Evolutionary conservation across 306 rosid species (phyloP).

Genomic region (Begonia fuchsioides): DNA sequence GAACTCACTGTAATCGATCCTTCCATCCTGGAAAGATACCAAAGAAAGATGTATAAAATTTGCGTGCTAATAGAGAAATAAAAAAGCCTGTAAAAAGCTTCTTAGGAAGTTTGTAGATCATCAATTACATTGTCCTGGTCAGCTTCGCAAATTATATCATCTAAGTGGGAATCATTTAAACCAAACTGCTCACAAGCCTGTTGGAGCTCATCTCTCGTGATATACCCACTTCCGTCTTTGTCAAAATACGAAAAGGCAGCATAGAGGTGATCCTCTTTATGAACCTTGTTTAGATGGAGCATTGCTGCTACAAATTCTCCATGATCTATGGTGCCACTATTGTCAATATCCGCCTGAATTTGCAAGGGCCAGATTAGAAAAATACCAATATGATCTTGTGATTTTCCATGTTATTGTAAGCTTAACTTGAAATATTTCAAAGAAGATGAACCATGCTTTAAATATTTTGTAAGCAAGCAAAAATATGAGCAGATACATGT

Average conservation of each 20-base stretch:
- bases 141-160: conserved; percentile 65
- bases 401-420: too few relatives aligned
- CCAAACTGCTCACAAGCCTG: too few relatives aligned
- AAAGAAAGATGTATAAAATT: too few relatives aligned
- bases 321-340: conserved; percentile 93
- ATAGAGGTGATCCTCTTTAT: conserved; percentile 78
- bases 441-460: too few relatives aligned
- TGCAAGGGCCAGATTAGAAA: conserved; percentile 4
- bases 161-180: conserved; percentile 44
- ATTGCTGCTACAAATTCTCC: conserved; percentile 93
- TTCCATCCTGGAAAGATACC: conserved; percentile 68
- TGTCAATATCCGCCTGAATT: conserved; percentile 72
- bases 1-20: conserved; percentile 85
- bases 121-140: conserved; percentile 69
- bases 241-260: conserved; percentile 84
- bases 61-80: too few relatives aligned
- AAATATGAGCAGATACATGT: too few relatives aligned
- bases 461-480: too few relatives aligned
- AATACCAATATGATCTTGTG: not conserved
- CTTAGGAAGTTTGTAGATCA: conserved; percentile 2
- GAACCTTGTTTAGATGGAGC: too few relatives aligned
- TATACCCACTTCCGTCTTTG: conserved; percentile 80
- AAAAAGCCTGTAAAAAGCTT: too few relatives aligned
- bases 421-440: too few relatives aligned
- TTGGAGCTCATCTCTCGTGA: too few relatives aligned